Percentiles rank a stretch among this genome's conserved stretches.
phyloP scores from a whole-genome alignment of 2,329 filamentous ascomycete genomes.

The Hirsutella rhossiliensis region DNA sequence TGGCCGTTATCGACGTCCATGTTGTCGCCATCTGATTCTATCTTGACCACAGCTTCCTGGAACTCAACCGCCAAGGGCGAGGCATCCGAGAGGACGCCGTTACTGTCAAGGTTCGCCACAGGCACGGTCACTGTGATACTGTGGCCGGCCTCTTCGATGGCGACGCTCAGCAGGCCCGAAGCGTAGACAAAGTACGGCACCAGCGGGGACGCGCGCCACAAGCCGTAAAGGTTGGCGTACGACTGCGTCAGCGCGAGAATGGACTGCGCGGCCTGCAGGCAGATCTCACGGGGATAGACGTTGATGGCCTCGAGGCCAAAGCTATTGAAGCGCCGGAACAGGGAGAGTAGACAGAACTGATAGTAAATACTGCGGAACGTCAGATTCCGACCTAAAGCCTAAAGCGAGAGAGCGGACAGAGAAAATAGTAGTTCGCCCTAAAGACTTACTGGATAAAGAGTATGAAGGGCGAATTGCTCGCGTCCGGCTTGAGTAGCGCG shows the following conservation, averaged over 20 bases:
- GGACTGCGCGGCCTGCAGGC: slow-evolving; percentile 4
- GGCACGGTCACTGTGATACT: too few species aligned
- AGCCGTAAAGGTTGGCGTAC: slow-evolving; percentile 8
- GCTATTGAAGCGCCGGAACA: slow-evolving; percentile 4
- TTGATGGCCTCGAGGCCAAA: background rate
- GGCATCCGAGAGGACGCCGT: too few species aligned
- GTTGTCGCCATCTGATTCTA: too few species aligned
- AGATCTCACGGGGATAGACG: slow-evolving; percentile 3
- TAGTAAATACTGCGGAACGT: slow-evolving; percentile 7
- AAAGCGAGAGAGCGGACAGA: too few species aligned
- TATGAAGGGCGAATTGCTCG: slow-evolving; percentile 5
- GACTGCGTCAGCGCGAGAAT: slow-evolving; percentile 5
- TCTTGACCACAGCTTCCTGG: too few species aligned
- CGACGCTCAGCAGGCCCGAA: too few species aligned
- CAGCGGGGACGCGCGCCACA: slow-evolving; percentile 6
- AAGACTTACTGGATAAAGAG: slow-evolving; percentile 8
- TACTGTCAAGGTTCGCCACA: too few species aligned
- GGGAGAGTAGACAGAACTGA: slow-evolving; percentile 7
- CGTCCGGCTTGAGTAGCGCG: background rate
- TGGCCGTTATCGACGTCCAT: too few species aligned
- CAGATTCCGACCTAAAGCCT: too few species aligned
- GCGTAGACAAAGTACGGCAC: slow-evolving; percentile 7
- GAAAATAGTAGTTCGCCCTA: too few species aligned
- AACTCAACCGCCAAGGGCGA: too few species aligned
- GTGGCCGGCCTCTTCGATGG: too few species aligned